Percentiles rank a stretch among this genome's conserved stretches.
These are phyloP conservation scores for Cladosporium colombiae DNA, from an alignment of 2,329 filamentous ascomycete species.

Conservation along the genomic window DNA sequence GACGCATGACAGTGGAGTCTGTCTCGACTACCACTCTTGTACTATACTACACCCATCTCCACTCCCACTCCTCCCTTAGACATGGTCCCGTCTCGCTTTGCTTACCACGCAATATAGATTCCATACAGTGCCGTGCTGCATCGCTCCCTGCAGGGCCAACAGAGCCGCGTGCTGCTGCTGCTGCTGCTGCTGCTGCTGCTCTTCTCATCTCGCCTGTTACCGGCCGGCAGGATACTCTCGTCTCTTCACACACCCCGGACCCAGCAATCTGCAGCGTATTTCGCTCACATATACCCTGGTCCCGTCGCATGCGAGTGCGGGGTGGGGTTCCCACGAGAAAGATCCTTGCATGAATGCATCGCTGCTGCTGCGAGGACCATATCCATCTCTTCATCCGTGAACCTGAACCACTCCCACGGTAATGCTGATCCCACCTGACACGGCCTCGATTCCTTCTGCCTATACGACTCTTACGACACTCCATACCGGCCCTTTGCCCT, in stretches of 20 bases:
- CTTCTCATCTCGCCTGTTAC: constrained; percentile 1
- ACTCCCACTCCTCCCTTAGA: neutral
- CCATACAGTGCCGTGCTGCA: neutral
- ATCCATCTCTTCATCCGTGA: neutral
- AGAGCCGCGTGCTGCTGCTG: neutral
- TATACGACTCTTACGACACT: neutral
- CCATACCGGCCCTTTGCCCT: constrained; percentile 4
- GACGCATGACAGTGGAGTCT: neutral
- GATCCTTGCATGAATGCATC: constrained; percentile 17
- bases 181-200: neutral
- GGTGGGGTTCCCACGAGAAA: constrained; percentile 15
- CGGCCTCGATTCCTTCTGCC: neutral
- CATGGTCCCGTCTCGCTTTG: neutral
- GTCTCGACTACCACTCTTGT: neutral
- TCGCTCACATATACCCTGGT: constrained; percentile 7
- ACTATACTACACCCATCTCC: neutral
- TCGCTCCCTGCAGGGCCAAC: neutral
- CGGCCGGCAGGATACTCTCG: neutral
- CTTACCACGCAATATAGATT: neutral
- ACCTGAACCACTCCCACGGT: constrained; percentile 7
- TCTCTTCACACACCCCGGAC: constrained; percentile 3
- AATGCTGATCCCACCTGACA: constrained; percentile 16
- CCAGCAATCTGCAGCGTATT: constrained; percentile 16
- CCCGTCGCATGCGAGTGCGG: constrained; percentile 11
- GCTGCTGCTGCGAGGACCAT: neutral